phyloP scores from a whole-genome alignment of 2,329 filamentous ascomycete genomes.

The Fusarium armeniacum region DNA sequence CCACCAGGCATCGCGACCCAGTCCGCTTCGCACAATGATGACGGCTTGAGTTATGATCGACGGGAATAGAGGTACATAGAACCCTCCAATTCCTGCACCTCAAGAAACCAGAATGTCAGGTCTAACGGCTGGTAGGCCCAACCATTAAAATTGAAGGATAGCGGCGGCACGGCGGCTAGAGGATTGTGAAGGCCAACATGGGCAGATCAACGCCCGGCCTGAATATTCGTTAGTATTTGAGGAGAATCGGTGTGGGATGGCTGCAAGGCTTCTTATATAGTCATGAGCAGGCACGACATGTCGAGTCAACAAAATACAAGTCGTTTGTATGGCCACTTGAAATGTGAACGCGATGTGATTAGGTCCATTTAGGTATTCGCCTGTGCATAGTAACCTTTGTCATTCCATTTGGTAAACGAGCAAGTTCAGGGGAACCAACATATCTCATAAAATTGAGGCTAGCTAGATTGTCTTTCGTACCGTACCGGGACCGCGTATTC shows the following conservation, averaged over 20 bases:
- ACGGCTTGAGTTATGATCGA: conserved; percentile 66
- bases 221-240: conserved; percentile 45
- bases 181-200: conserved; percentile 39
- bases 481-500: conserved; percentile 22
- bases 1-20: conserved; percentile 71
- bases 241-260: conserved; percentile 45
- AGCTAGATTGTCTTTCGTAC: conserved; percentile 22
- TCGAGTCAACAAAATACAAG: conserved; percentile 50
- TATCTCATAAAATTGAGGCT: conserved; percentile 5
- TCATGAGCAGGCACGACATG: conserved; percentile 42
- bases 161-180: conserved; percentile 46
- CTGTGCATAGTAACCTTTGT: background rate
- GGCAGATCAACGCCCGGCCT: conserved; percentile 31
- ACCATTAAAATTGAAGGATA: conserved; percentile 48
- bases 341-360: conserved; percentile 15
- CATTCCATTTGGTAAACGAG: background rate
- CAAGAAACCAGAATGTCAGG: conserved; percentile 36
- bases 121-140: conserved; percentile 47
- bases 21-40: conserved; percentile 78
- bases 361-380: background rate
- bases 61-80: conserved; percentile 51
- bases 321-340: conserved; percentile 42
- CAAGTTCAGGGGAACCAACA: conserved; percentile 6
- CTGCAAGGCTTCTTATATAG: conserved; percentile 41
- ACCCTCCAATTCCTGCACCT: conserved; percentile 25